phyloP scores from a whole-genome alignment of 345 rosid genomes.

The Ceriops decandra region DNA sequence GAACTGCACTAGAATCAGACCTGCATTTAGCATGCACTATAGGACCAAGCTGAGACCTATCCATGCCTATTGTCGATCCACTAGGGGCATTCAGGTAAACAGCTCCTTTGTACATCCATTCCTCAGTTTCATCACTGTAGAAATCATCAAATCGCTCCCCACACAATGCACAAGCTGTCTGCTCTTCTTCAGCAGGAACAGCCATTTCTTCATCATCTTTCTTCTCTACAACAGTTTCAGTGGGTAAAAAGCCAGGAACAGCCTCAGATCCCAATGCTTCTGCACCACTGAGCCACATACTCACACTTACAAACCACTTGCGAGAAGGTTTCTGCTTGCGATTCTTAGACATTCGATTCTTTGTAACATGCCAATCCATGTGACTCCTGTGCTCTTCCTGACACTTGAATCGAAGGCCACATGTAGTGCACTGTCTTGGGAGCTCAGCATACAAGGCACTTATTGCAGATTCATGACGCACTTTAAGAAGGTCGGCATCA shows the following conservation, averaged over 20 bases:
- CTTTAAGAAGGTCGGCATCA: conserved; percentile 71
- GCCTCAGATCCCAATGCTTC: conserved; percentile 93
- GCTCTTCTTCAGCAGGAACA: conserved; percentile 98
- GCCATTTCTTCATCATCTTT: conserved; percentile 90
- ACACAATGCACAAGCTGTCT: conserved; percentile 84
- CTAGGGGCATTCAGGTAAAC: conserved; percentile 86
- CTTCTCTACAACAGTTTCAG: conserved; percentile 62
- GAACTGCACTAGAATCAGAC: conserved; percentile 67
- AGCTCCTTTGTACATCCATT: conserved; percentile 99
- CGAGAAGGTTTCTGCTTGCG: conserved; percentile 95
- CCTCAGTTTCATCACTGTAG: conserved; percentile 94
- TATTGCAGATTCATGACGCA: conserved; percentile 80
- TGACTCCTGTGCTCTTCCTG: conserved; percentile 97
- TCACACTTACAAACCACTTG: conserved; percentile 93
- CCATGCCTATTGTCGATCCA: conserved; percentile 55
- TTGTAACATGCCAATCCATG: conserved; percentile 99
- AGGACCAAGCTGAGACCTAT: conserved; percentile 83
- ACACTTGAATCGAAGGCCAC: conserved; percentile 87
- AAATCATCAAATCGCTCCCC: conserved; percentile 97
- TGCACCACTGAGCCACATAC: conserved; percentile 99
- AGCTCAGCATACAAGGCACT: conserved; percentile 75
- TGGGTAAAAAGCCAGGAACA: conserved; percentile 85
- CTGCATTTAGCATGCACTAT: conserved; percentile 99
- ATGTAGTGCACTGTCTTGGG: conserved; percentile 95
- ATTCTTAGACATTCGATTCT: conserved; percentile 88